A percentile compares a stretch with the other conserved stretches of the same genome.
Evolutionary conservation across 768 basidiomycete species (phyloP).

Genomic region (Boletus coccyginus): DNA sequence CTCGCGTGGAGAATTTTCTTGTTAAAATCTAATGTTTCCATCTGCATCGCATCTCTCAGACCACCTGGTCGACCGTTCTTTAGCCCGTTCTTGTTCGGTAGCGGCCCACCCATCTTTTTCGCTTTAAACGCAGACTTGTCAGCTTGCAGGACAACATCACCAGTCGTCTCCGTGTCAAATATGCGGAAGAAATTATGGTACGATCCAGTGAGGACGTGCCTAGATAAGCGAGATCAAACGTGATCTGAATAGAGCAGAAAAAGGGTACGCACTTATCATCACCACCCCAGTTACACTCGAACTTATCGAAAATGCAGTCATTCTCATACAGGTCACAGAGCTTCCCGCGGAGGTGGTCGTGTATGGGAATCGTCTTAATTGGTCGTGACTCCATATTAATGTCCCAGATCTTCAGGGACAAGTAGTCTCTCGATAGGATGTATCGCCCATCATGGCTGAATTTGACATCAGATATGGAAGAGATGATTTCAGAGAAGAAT

Average conservation of each 20-base stretch:
- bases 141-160: slow-evolving; percentile 93
- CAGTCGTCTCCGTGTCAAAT: slow-evolving; percentile 86
- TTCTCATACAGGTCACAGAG: slow-evolving; percentile 99
- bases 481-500: slow-evolving; percentile 99
- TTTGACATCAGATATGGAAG: slow-evolving; percentile 99
- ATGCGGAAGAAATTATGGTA: slow-evolving; percentile 99
- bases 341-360: slow-evolving; percentile 95
- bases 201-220: slow-evolving; percentile 96
- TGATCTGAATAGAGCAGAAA: slow-evolving; percentile 10
- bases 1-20: slow-evolving; percentile 96
- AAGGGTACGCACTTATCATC: slow-evolving; percentile 80
- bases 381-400: slow-evolving; percentile 98
- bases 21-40: slow-evolving; percentile 87
- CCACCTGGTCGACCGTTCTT: slow-evolving; percentile 76
- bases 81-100: slow-evolving; percentile 63
- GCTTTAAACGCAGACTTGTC: slow-evolving; percentile 99
- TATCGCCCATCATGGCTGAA: slow-evolving; percentile 97
- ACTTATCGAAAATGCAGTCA: slow-evolving; percentile 99
- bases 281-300: slow-evolving; percentile 97
- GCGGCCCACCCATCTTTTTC: slow-evolving; percentile 93
- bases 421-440: slow-evolving; percentile 94
- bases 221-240: slow-evolving; percentile 31
- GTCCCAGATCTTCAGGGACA: slow-evolving; percentile 99
- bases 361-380: slow-evolving; percentile 96
- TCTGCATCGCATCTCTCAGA: slow-evolving; percentile 82